Percentiles rank a stretch among this genome's conserved stretches.
phyloP scores from a whole-genome alignment of 1,284 basidiomycete genomes.

The Psilocybe mexicana region DNA sequence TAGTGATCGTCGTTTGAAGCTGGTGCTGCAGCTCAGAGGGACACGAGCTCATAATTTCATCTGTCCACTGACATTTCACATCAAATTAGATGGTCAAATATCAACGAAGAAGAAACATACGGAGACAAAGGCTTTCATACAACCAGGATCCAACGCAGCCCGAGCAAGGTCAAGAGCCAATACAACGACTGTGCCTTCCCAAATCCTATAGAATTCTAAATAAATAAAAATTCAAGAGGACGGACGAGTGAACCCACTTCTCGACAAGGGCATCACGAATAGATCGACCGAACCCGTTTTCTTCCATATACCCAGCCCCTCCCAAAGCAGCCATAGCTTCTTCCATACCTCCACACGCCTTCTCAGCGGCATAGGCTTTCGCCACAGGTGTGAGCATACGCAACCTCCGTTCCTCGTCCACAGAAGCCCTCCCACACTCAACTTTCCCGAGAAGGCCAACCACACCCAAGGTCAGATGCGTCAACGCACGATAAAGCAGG shows the following conservation, averaged over 20 bases:
- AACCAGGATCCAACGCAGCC: conserved; percentile 41
- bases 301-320: conserved; percentile 84
- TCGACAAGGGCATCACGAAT: conserved; percentile 70
- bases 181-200: conserved; percentile 78
- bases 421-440: conserved; percentile 53
- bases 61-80: conserved; percentile 51
- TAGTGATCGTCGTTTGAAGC: conserved; percentile 29
- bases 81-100: not conserved
- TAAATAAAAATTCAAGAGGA: not conserved
- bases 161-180: conserved; percentile 68
- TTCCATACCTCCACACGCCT: conserved; percentile 63
- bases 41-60: conserved; percentile 42
- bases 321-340: conserved; percentile 77
- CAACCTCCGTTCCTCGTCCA: conserved; percentile 52
- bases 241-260: conserved; percentile 37
- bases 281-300: conserved; percentile 63
- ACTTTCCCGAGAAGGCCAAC: conserved; percentile 61
- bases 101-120: conserved; percentile 23
- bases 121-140: conserved; percentile 31
- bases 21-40: conserved; percentile 31
- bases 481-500: conserved; percentile 64
- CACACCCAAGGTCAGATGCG: conserved; percentile 63
- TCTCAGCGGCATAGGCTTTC: conserved; percentile 74
- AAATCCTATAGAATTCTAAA: conserved; percentile 48
- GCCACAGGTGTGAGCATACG: conserved; percentile 70